Evolutionary conservation across 768 basidiomycete genomes (phyloP).

Genomic region (Tulasnella sp.): DNA sequence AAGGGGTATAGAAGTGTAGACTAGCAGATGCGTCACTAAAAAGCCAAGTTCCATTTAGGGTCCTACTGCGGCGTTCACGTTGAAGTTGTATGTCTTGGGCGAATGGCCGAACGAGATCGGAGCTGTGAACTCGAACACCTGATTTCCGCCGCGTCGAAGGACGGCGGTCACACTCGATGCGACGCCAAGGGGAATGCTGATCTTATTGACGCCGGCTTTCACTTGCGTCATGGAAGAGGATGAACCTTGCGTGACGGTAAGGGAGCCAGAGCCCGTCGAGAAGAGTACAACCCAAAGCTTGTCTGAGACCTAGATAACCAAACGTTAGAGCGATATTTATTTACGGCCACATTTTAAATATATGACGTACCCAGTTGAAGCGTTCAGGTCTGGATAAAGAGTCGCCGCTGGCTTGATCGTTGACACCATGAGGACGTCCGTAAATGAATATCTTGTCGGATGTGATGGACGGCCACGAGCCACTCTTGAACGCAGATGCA

Average conservation of each 20-base stretch:
- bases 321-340: not conserved
- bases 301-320: not conserved
- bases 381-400: slow-evolving; percentile 22
- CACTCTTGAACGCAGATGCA: slow-evolving; percentile 21
- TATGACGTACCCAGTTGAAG: slow-evolving; percentile 24
- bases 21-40: not conserved
- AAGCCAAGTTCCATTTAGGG: not conserved
- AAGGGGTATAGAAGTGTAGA: not conserved
- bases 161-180: slow-evolving; percentile 28
- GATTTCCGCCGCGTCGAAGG: not conserved
- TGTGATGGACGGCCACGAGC: slow-evolving; percentile 20
- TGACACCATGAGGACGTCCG: slow-evolving; percentile 34
- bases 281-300: slow-evolving; percentile 10
- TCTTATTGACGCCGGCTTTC: slow-evolving; percentile 2
- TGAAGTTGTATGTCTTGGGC: slow-evolving; percentile 4
- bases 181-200: slow-evolving; percentile 45
- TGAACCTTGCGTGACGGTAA: not conserved
- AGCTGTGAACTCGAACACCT: slow-evolving; percentile 10
- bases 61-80: not conserved
- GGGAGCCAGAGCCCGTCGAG: slow-evolving; percentile 7
- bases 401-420: slow-evolving; percentile 30
- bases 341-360: too few relatives aligned
- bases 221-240: not conserved
- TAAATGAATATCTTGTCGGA: slow-evolving; percentile 21
- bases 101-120: slow-evolving; percentile 2